Evolutionary conservation across 2,329 filamentous ascomycete genomes (phyloP), one percentile per base, ranked within the genome.

Genomic region (Rugonectria rugulosa): DNA sequence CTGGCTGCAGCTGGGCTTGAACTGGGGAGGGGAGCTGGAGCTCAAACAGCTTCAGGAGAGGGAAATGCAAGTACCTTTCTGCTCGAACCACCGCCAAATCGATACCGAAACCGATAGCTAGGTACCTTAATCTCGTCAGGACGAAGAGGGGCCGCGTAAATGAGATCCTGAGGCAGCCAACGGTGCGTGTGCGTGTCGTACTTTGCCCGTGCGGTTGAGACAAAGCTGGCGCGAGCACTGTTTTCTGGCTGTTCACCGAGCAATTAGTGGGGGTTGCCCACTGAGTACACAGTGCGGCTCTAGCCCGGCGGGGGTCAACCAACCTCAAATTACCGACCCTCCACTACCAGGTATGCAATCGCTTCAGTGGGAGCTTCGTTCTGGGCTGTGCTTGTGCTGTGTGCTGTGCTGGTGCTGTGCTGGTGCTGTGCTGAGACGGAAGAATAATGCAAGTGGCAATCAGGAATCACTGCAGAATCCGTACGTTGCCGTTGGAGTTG

Each of bases 101-200:
- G 36, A 45, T 68, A 68, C 65, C 20, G n/a, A n/a, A n/a, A n/a
- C n/a, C n/a, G n/a, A n/a, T n/a, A n/a, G n/a, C n/a, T n/a, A n/a
- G n/a, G n/a, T 62, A 14, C 10, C 20, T 55, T 57, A 23, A 37
- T 44, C 32, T 42, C 40, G 31, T n/a, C 40, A 36, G 31, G 17
- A 21, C 34, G 38, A 31, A 11, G 48, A 51, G 40, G 42, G 54
- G 38, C 43, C 61, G 51, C 47, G 60, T 61, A 61, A 56, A 59
- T 43, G 41, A 55, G 41, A 48, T 66, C 65, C 64, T 67, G 66
- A 68, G 66, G 66, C 65, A 68, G 44, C 66, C 59, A 68, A 64
- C 56, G 49, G 61, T 50, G 56, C 51, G 26, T 46, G 29, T 42
- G 43, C 29, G 31, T 40, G 32, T 53, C 26, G n/a, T n/a, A 62